These are phyloP conservation scores for Croton laevigatus DNA, from an alignment of 441 rosid species.

Conservation along the genomic window DNA sequence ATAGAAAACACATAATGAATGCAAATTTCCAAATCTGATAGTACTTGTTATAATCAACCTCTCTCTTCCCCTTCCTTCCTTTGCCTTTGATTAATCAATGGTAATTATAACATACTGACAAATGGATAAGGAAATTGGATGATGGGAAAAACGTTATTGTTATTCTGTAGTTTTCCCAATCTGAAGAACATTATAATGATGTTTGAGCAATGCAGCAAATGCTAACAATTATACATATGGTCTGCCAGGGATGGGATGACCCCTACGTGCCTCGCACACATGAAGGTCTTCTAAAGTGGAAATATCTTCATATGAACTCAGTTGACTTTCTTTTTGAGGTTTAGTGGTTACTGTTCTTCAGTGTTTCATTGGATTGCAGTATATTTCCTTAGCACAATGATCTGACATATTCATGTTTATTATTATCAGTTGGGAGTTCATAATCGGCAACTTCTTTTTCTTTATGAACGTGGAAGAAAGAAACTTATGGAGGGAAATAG, in stretches of 20 bases:
- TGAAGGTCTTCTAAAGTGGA: slow-evolving; percentile 92
- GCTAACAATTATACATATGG: slow-evolving; percentile 7
- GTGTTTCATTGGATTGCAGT: background rate
- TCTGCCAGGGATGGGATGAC: slow-evolving; percentile 87
- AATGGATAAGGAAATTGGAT: background rate
- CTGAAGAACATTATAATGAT: background rate
- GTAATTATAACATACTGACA: background rate
- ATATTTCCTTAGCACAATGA: background rate
- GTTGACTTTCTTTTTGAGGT: slow-evolving; percentile 60
- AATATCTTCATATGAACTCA: slow-evolving; percentile 82
- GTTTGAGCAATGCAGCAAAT: slow-evolving; percentile 3
- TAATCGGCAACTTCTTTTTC: slow-evolving; percentile 44
- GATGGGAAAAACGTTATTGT: background rate
- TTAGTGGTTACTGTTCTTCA: background rate
- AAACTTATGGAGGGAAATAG: slow-evolving; percentile 64
- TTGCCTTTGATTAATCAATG: background rate
- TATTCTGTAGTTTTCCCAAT: background rate
- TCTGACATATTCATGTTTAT: slow-evolving; percentile 43
- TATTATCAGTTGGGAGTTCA: slow-evolving; percentile 45
- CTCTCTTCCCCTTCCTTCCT: background rate
- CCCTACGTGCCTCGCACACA: slow-evolving; percentile 89
- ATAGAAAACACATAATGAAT: background rate
- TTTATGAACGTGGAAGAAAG: slow-evolving; percentile 76
- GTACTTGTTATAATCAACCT: background rate
- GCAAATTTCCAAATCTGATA: background rate